phyloP scores from a whole-genome alignment of 768 basidiomycete species.

The Boletus tomentosulus region DNA sequence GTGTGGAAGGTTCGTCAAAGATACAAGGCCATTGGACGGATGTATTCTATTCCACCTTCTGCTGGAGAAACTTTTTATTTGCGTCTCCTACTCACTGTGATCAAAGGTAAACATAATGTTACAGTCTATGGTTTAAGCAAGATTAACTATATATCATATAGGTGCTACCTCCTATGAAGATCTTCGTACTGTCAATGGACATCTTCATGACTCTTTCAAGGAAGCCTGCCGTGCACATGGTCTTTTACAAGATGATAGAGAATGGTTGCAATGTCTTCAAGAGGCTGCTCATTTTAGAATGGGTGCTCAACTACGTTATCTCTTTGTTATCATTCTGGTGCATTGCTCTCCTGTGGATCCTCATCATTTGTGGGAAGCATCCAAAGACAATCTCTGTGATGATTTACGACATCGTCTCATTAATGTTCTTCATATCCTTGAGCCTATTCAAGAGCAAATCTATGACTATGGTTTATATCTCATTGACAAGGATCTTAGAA shows the following conservation, averaged over 20 bases:
- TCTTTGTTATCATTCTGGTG: constrained; percentile 41
- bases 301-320: constrained; percentile 6
- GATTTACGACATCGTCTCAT: neutral
- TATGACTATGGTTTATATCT: constrained; percentile 2
- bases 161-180: constrained; percentile 27
- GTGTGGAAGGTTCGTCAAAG: constrained; percentile 28
- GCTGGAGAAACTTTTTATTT: constrained; percentile 41
- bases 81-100: constrained; percentile 35
- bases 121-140: too few species aligned
- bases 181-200: constrained; percentile 25
- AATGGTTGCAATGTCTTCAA: constrained; percentile 41
- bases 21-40: constrained; percentile 15
- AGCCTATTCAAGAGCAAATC: neutral
- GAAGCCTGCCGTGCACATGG: constrained; percentile 22
- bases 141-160: neutral
- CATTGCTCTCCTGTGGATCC: constrained; percentile 35
- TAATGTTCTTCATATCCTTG: neutral
- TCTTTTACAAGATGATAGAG: constrained; percentile 44
- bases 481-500: neutral
- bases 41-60: constrained; percentile 14
- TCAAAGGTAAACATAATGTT: constrained; percentile 14
- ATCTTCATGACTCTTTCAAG: constrained; percentile 27
- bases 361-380: neutral
- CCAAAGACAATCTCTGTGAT: constrained; percentile 6
- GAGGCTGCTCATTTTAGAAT: constrained; percentile 35